Base-by-base conservation (phyloP, 371 early-diverging fungal species). In the Mucor irregularis region DNA sequence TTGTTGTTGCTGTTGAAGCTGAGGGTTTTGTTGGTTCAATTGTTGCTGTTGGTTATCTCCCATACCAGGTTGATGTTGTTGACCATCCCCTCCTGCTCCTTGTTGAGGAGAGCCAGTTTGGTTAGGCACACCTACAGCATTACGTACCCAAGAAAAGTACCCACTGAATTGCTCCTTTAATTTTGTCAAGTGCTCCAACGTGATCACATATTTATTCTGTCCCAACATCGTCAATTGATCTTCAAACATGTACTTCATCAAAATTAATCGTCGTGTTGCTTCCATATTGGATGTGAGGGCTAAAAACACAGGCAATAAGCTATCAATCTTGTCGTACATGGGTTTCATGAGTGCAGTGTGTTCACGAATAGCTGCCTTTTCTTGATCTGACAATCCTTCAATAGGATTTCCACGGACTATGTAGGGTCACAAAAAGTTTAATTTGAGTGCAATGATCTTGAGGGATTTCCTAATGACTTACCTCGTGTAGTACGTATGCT, bases 201-300 rank as follows among this genome's bases (percentile, higher is more conserved):
- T 70, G 25, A 85, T 71, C 8, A 76, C 66, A 49, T 64, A 85
- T 16, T 71, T 69, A 22, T 77, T 70, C 21, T 79, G 78, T n/a
- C 69, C 64, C 17, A 82, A 47, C n/a, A 69, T 47, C 0, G 74
- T 69, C n/a, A 79, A 53, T 44, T 85, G 85, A 43, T 81, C 83
- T 49, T 85, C 75, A 61, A 81, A 78, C 77, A 82, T 73, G 47
- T 76, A 75, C 55, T 85, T 85, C 82, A 84, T 79, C 50, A 81
- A 46, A 29, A 82, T 78, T 9, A 84, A 58, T 2, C 80, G 66
- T 16, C 66, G 40, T 5, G 80, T 75, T 2, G 81, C 79, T 34
- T 77, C 77, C 5, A 50, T 42, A 45, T 74, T 76, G 25, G 49
- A 44, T 9, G 77, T 76, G 39, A 76, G 17, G 0, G 80, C 73